phyloP scores from a whole-genome alignment of 805 yeast genomes.

The Naumovozyma baii region DNA sequence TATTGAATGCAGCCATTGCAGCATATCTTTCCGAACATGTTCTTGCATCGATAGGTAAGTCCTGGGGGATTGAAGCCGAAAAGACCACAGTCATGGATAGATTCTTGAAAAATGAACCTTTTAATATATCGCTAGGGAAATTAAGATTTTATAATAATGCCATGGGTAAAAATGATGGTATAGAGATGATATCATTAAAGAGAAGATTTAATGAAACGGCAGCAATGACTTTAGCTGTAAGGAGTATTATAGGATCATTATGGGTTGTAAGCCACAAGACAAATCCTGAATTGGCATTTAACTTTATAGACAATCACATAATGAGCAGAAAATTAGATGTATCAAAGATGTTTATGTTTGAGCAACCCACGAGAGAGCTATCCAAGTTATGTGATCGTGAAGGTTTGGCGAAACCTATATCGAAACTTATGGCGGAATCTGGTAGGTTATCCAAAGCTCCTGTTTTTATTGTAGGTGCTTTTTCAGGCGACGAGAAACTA shows the following conservation, averaged over 20 bases:
- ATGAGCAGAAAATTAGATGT: conserved; percentile 73
- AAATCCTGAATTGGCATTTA: conserved; percentile 50
- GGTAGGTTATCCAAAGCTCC: conserved; percentile 83
- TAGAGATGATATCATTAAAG: conserved; percentile 36
- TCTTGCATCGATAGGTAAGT: conserved; percentile 54
- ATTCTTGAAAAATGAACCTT: conserved; percentile 58
- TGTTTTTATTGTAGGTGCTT: conserved; percentile 83
- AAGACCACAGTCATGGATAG: conserved; percentile 52
- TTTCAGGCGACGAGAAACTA: conserved; percentile 68
- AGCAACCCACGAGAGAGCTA: conserved; percentile 78
- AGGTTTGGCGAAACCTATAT: conserved; percentile 61
- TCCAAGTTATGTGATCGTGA: conserved; percentile 69
- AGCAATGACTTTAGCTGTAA: conserved; percentile 58
- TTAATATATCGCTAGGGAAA: conserved; percentile 59
- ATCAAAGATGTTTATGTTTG: conserved; percentile 64
- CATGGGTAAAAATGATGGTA: conserved; percentile 38
- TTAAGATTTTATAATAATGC: conserved; percentile 39
- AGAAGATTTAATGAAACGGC: conserved; percentile 25
- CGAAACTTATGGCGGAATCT: conserved; percentile 82
- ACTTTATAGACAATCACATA: conserved; percentile 65
- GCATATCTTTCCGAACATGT: conserved; percentile 63
- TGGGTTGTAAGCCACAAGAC: conserved; percentile 46
- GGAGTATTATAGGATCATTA: conserved; percentile 75
- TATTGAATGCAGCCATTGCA: conserved; percentile 66
- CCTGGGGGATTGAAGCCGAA: conserved; percentile 89